phyloP scores from a whole-genome alignment of 257 asterid genomes.

The Haberlea rhodopensis region DNA sequence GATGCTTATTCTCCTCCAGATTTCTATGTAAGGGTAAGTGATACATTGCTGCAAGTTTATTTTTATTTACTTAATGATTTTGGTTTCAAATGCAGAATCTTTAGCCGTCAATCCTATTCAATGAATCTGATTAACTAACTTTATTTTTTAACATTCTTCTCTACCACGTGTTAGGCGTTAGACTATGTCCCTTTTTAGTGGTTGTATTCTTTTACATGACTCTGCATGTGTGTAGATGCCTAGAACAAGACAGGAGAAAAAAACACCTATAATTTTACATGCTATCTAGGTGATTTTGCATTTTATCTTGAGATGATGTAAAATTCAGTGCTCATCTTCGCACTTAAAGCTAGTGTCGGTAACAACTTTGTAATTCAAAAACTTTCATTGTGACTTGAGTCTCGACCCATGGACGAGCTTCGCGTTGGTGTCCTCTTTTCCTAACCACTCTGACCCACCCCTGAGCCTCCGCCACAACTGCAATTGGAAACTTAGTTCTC shows the following conservation, averaged over 20 bases:
- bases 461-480: no score
- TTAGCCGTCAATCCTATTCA: background rate
- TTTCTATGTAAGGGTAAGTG: constrained; percentile 42
- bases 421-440: no score
- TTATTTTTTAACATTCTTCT: background rate
- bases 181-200: background rate
- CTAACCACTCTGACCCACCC: no score
- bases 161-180: background rate
- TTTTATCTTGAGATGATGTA: background rate
- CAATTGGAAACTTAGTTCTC: no score
- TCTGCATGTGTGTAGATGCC: background rate
- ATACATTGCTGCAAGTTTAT: background rate
- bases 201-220: background rate
- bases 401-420: no score
- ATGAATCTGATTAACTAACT: background rate
- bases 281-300: no score
- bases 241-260: background rate
- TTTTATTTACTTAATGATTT: background rate
- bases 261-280: background rate
- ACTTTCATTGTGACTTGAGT: no score
- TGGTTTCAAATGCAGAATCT: background rate
- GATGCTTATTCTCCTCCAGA: constrained; percentile 48
- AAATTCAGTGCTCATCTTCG: background rate
- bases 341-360: no score
- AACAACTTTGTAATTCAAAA: no score